Percentiles rank a stretch among this genome's conserved stretches.
These are phyloP conservation scores for Oemleria cerasiformis DNA, from an alignment of 306 rosid genomes.

Conservation along the genomic window DNA sequence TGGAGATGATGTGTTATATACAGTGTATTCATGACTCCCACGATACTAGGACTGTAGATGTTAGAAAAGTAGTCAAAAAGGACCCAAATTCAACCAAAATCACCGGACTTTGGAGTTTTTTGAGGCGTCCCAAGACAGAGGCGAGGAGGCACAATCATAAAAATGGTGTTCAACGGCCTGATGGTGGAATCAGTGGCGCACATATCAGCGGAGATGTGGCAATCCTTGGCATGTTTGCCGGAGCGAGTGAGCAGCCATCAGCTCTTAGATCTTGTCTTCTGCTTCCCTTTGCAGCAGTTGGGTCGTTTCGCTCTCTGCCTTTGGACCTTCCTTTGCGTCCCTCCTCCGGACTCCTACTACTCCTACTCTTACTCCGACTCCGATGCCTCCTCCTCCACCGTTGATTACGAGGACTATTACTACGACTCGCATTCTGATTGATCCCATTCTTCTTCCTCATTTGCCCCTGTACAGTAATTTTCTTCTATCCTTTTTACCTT, in stretches of 20 bases:
- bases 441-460: not conserved
- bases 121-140: not conserved
- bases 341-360: slow-evolving; percentile 44
- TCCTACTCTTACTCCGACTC: slow-evolving; percentile 38
- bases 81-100: too few relatives aligned
- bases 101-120: too few relatives aligned
- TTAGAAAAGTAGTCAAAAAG: not conserved
- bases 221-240: slow-evolving; percentile 47
- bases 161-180: slow-evolving; percentile 68
- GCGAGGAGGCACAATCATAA: too few relatives aligned
- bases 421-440: slow-evolving; percentile 64
- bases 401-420: slow-evolving; percentile 39
- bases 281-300: slow-evolving; percentile 69
- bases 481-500: slow-evolving; percentile 1
- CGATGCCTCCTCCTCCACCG: slow-evolving; percentile 36
- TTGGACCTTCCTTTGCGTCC: slow-evolving; percentile 68
- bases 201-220: slow-evolving; percentile 67
- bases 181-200: slow-evolving; percentile 62
- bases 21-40: too few relatives aligned
- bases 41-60: too few relatives aligned
- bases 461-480: slow-evolving; percentile 21
- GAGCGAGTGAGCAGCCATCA: slow-evolving; percentile 53
- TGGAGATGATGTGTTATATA: too few relatives aligned
- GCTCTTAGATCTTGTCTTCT: slow-evolving; percentile 55
- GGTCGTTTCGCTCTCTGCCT: slow-evolving; percentile 66